Base-by-base conservation (phyloP, 345 rosid genomes). In the Hevea brasiliensis region DNA sequence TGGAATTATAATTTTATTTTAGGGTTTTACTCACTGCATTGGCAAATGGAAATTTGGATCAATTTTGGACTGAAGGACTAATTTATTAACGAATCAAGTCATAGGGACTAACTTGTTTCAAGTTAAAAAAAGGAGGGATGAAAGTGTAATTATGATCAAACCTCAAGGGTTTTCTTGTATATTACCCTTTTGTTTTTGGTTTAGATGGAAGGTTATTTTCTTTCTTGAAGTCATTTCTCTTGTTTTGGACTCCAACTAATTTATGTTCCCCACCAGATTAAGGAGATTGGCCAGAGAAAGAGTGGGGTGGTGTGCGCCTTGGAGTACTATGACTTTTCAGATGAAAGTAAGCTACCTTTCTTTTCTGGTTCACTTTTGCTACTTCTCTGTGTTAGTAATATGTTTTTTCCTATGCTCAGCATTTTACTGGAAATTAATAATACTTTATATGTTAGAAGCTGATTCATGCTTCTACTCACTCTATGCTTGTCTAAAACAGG, bases 271-370 rank as follows among this genome's bases (percentile, higher is more conserved):
- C 10, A 47, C 68, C 71, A 89, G 92, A 87, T 87, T 67, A 74
- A 24, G 74, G 70, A 72, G 7, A 56, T 77, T 71, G 0, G 48
- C 12, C 1, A 6, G 29, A 75, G 6, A 78, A 51, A 26, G 2
- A 35, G 7, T 26, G 69, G 44, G 14, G n/a, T 48, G n/a, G 8
- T 24, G 27, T 56, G 40, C 72, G 67, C 62, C 14, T 21, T 85
- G 79, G 82, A 85, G 64, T 89, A 72, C 72, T 23, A 48, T 73
- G 90, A 87, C 65, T 89, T 77, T 76, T 86, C 90, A 2, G 89
- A 85, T 70, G 86, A 89, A 78, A 76, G 90, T 89, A 78, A 86
- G 89, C 79, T 23, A 14, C 29, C 62, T 59, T 65, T 65, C n/a
- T 32, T 26, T 11, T 13, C 12, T 53, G 70, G 8, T 73, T 21